Evolutionary conservation across 345 rosid species (phyloP).

Genomic region (Clarkia xantiana): DNA sequence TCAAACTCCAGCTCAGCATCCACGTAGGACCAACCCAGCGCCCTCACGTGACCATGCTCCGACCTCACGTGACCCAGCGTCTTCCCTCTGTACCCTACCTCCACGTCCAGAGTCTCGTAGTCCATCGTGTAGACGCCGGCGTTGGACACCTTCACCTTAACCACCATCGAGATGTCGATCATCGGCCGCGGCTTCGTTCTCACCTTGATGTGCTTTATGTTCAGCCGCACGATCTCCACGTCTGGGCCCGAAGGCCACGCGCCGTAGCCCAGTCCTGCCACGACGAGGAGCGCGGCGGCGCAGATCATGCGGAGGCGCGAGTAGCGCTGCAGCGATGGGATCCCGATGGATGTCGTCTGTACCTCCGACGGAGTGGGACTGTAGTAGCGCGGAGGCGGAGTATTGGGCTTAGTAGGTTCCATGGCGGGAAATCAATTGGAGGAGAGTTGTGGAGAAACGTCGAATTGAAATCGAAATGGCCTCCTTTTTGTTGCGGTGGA

Average conservation of each 20-base stretch:
- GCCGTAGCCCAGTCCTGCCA: conserved; percentile 18
- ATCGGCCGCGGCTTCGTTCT: conserved; percentile 30
- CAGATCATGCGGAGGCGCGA: conserved; percentile 11
- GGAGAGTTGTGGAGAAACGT: too few relatives aligned
- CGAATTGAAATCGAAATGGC: too few relatives aligned
- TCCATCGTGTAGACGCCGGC: conserved; percentile 59
- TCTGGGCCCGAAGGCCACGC: conserved; percentile 75
- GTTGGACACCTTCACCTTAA: conserved; percentile 46
- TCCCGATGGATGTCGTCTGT: conserved; percentile 9
- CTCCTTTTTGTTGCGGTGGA: too few relatives aligned
- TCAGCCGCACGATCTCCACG: conserved; percentile 38
- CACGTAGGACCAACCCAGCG: conserved; percentile 44
- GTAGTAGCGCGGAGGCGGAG: too few relatives aligned
- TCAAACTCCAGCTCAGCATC: conserved; percentile 50
- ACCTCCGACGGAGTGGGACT: too few relatives aligned
- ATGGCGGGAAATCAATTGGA: too few relatives aligned
- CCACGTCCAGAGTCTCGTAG: conserved; percentile 37
- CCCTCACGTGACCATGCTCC: conserved; percentile 40
- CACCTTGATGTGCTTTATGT: conserved; percentile 30
- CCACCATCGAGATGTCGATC: conserved; percentile 39
- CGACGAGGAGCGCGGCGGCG: conserved; percentile 21
- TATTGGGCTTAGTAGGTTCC: too few relatives aligned
- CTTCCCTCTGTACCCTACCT: conserved; percentile 49
- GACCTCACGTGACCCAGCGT: conserved; percentile 61
- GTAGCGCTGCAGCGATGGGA: conserved; percentile 6